Evolutionary conservation across 2,329 filamentous ascomycete species (phyloP), one percentile per base, ranked within the genome.

Genomic region (Trichoderma citrinoviride): DNA sequence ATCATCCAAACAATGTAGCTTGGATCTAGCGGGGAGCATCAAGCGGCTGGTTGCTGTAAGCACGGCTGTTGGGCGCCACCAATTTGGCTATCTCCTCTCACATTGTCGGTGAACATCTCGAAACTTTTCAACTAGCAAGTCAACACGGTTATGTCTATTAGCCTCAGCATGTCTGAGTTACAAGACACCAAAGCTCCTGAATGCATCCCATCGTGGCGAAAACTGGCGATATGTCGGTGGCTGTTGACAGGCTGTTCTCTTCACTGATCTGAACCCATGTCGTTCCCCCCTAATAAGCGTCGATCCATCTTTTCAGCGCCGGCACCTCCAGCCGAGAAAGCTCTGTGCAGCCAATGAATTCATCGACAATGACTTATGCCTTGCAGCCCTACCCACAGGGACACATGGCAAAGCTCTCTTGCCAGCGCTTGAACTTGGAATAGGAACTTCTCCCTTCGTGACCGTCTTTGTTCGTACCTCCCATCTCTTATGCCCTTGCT

Each of bases 331-430:
- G 43, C 58, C 58, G 58, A 53, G 47, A 52, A 15, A 23, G 25
- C 27, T 53, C 21, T 46, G 40, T 12, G 23, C 49, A 53, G 49
- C 58, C 58, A 62, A 62, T 62, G 33, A 43, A 62, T 29, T 7
- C 2, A 41, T 29, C 40, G 29, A 3, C 8, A 29, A 29, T 44
- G 49, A 23, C 25, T n/a, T 40, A 23, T 41, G 17, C 49, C 37
- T 62, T 53, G 58, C 58, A 54, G 58, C 58, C 58, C 49, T 62
- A 62, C 49, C 58, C 58, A 62, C 58, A 41, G 52, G n/a, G 23
- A 54, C 40, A 44, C 40, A 29, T 54, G 46, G 37, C 58, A 54
- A 46, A 41, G 49, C 58, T 46, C 49, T 61, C 27, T n/a, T 37
- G 33, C 33, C 33, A 37, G 19, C 46, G 40, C 27, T 27, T 49